Conservation (phyloP, 768 basidiomycete species). For the Phlebiopsis flavidoalba region DNA sequence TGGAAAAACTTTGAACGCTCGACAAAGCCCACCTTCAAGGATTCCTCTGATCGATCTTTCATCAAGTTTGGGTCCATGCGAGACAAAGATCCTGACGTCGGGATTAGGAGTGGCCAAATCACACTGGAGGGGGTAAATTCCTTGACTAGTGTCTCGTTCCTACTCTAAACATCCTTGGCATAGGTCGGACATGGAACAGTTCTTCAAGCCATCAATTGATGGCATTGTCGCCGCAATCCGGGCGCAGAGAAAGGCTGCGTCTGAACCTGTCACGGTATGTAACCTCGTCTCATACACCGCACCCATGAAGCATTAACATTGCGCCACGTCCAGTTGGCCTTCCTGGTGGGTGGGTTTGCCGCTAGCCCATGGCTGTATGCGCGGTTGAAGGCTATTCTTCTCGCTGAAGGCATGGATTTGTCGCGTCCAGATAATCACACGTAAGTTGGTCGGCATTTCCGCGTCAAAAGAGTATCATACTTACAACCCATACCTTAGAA, state of each 20-base stretch:
- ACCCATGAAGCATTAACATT: no score
- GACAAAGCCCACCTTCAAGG: slow-evolving; percentile 40
- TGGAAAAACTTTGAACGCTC: slow-evolving; percentile 33
- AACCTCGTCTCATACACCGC: no score
- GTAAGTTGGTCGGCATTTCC: neutral
- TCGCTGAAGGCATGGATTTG: neutral
- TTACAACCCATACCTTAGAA: slow-evolving; percentile 24
- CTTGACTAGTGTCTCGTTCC: no score
- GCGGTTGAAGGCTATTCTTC: neutral
- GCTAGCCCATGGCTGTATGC: slow-evolving; percentile 1
- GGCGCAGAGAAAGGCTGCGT: slow-evolving; percentile 18
- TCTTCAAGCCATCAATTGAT: slow-evolving; percentile 39
- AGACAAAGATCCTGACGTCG: slow-evolving; percentile 32
- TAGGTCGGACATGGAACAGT: slow-evolving; percentile 32
- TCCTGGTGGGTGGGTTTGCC: slow-evolving; percentile 3
- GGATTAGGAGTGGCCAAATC: slow-evolving; percentile 35
- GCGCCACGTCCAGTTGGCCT: neutral
- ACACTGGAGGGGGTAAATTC: slow-evolving; percentile 27
- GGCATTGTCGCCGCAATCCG: slow-evolving; percentile 30
- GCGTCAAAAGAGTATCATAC: no score
- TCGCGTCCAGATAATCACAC: neutral
- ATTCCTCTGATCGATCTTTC: slow-evolving; percentile 31
- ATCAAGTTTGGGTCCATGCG: slow-evolving; percentile 37
- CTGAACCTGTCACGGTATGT: neutral
- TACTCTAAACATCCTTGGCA: no score